Conservation (phyloP, 495 filamentous ascomycete genomes). For the Aspergillus mulundensis region DNA sequence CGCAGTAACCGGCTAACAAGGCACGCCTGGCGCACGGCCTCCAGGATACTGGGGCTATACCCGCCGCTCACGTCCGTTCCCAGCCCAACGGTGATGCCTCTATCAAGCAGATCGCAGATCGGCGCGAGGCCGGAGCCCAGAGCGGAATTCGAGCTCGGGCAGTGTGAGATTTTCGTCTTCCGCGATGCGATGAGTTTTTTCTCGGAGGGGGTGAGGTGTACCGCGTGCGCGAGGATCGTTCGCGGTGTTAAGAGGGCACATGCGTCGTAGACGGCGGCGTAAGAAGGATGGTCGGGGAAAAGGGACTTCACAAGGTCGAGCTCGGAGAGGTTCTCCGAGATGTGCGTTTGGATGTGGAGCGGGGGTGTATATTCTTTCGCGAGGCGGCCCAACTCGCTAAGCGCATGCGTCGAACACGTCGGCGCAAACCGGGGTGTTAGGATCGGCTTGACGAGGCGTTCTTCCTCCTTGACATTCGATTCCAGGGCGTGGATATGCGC, state of each 20-base stretch:
- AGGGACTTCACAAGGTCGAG: constrained; percentile 61
- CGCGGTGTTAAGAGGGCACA: constrained; percentile 61
- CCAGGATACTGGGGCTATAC: constrained; percentile 72
- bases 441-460: constrained; percentile 70
- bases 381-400: constrained; percentile 60
- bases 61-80: constrained; percentile 91
- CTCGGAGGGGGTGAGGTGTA: constrained; percentile 69
- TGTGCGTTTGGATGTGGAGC: constrained; percentile 82
- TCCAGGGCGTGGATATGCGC: constrained; percentile 65
- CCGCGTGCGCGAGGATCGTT: constrained; percentile 83
- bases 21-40: constrained; percentile 72
- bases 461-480: constrained; percentile 34
- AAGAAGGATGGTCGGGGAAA: constrained; percentile 62
- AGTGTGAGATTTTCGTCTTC: constrained; percentile 70
- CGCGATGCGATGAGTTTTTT: constrained; percentile 54
- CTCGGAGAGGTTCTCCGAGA: constrained; percentile 79
- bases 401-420: constrained; percentile 56
- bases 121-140: constrained; percentile 70
- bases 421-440: constrained; percentile 91
- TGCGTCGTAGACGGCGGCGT: constrained; percentile 76
- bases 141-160: constrained; percentile 78
- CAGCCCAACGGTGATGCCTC: constrained; percentile 72
- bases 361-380: constrained; percentile 50
- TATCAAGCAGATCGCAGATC: constrained; percentile 67
- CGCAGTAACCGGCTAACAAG: constrained; percentile 60